Evolutionary conservation across 208 protist species (phyloP).

Genomic region (Crithidia sp.): DNA sequence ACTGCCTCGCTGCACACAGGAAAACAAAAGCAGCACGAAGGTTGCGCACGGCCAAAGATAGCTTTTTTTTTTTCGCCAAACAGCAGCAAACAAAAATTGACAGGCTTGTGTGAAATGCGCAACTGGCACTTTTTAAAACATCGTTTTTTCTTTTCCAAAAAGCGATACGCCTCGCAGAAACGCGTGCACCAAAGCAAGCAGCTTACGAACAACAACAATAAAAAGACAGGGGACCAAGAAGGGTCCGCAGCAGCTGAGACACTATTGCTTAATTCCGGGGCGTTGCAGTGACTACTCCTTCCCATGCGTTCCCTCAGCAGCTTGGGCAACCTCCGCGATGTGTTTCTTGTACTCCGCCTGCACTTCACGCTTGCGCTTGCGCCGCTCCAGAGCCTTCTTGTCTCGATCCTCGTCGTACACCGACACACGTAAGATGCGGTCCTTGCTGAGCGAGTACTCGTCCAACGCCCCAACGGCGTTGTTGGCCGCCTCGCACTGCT

Average conservation of each 20-base stretch:
- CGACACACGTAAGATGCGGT: slow-evolving; percentile 67
- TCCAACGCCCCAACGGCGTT: slow-evolving; percentile 69
- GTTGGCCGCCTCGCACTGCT: slow-evolving; percentile 81
- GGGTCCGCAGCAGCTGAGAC: no score
- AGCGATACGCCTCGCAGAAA: no score
- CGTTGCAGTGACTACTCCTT: neutral
- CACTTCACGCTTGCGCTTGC: slow-evolving; percentile 80
- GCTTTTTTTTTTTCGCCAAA: no score
- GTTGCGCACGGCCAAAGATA: no score
- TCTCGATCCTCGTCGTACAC: slow-evolving; percentile 86
- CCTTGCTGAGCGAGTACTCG: slow-evolving; percentile 73
- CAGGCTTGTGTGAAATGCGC: no score
- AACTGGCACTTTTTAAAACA: no score
- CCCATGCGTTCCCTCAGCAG: slow-evolving; percentile 14
- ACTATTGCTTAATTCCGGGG: no score
- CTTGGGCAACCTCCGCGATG: slow-evolving; percentile 48
- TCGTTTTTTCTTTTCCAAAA: no score
- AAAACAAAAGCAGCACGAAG: no score
- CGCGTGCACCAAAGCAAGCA: no score
- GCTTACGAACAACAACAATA: slow-evolving; percentile 14
- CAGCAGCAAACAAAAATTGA: no score
- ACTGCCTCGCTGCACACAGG: no score
- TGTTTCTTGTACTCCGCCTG: slow-evolving; percentile 83
- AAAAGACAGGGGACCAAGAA: neutral
- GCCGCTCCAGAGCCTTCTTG: slow-evolving; percentile 72